Conservation (phyloP, 208 protist species). For the Crithidia bombi region DNA sequence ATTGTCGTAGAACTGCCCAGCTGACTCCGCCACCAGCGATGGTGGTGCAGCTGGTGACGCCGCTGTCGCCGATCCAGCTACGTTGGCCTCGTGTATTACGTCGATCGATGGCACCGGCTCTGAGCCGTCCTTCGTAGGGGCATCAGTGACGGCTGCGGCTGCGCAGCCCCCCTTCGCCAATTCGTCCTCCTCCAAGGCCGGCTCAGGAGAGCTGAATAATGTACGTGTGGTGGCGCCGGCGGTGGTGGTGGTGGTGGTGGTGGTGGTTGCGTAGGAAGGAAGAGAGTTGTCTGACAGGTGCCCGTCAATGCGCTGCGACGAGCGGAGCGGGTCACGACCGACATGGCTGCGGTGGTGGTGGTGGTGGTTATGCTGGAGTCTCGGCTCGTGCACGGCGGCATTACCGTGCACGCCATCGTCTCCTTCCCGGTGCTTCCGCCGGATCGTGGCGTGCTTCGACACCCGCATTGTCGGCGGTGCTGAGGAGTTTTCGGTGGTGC, state of each 20-base stretch:
- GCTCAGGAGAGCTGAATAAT: slow-evolving; percentile 9
- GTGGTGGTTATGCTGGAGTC: background rate
- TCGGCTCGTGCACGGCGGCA: background rate
- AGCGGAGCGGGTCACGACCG: background rate
- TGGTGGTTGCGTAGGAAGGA: background rate
- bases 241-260: slow-evolving; percentile 1
- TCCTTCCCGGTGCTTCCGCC: background rate
- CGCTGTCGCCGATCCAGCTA: background rate
- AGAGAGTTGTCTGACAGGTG: background rate
- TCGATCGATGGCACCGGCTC: too few species aligned
- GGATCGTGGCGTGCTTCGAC: background rate
- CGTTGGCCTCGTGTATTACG: too few species aligned
- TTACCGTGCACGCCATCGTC: background rate
- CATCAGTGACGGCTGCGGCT: background rate
- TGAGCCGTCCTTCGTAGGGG: too few species aligned
- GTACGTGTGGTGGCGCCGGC: slow-evolving; percentile 14
- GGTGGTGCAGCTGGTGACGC: background rate
- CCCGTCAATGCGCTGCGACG: background rate
- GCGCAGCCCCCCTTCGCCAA: background rate
- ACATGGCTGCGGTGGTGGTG: background rate
- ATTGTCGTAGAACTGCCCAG: too few species aligned
- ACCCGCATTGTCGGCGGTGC: slow-evolving; percentile 6
- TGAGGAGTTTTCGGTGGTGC: slow-evolving; percentile 6
- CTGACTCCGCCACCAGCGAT: background rate
- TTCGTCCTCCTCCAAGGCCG: background rate